phyloP scores from a whole-genome alignment of 306 rosid genomes.

The Vigna radiata region DNA sequence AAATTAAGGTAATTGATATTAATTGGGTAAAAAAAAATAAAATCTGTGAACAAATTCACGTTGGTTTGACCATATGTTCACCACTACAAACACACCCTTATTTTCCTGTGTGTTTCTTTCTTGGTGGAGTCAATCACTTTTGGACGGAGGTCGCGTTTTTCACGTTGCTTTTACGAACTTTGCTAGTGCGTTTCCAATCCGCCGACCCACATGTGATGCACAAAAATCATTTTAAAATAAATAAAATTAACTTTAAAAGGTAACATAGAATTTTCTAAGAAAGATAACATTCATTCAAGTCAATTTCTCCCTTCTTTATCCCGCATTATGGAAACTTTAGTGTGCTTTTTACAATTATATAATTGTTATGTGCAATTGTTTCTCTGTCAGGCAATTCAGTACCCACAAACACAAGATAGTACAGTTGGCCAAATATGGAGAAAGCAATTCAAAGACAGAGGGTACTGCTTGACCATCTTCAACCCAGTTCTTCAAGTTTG shows the following conservation, averaged over 20 bases:
- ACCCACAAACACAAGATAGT: neutral
- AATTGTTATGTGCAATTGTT: neutral
- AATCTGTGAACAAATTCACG: too few species aligned
- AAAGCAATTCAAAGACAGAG: conserved; percentile 76
- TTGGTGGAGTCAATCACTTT: neutral
- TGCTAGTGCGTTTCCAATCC: neutral
- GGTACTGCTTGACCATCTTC: conserved; percentile 69
- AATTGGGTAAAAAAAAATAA: too few species aligned
- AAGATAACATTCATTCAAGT: too few species aligned
- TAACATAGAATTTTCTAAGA: too few species aligned
- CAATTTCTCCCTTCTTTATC: too few species aligned
- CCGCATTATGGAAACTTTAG: too few species aligned
- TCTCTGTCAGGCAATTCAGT: neutral
- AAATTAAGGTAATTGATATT: too few species aligned
- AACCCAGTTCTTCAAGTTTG: conserved; percentile 61
- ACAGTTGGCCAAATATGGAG: conserved; percentile 56
- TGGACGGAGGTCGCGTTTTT: neutral
- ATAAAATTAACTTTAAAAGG: too few species aligned
- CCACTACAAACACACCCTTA: too few species aligned
- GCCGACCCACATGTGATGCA: neutral
- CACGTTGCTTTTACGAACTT: neutral
- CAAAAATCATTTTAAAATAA: neutral
- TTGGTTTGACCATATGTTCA: too few species aligned
- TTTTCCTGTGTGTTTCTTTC: too few species aligned
- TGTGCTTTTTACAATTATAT: too few species aligned